Evolutionary conservation across 2,329 filamentous ascomycete species (phyloP).

Genomic region (Fusarium protoensiforme): DNA sequence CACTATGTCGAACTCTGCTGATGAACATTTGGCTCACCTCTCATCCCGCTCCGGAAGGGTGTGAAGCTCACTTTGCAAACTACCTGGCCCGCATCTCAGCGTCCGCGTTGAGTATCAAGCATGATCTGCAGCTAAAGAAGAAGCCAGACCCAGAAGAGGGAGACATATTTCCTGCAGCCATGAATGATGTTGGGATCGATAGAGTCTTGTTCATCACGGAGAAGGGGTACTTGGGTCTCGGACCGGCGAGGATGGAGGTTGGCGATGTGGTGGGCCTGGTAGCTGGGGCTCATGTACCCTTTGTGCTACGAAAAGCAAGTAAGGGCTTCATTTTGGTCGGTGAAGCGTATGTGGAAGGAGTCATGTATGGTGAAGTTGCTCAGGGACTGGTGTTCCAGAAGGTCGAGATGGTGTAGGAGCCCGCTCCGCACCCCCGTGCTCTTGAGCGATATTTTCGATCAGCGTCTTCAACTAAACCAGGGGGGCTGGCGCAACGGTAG

Average conservation of each 20-base stretch:
- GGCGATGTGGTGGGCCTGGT: neutral
- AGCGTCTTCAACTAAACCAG: neutral
- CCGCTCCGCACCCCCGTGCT: neutral
- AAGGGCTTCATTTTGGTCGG: neutral
- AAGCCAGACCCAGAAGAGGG: conserved; percentile 1
- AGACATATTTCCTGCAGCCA: conserved; percentile 9
- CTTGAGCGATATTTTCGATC: neutral
- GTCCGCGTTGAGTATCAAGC: neutral
- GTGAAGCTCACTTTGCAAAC: conserved; percentile 1
- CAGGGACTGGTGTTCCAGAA: neutral
- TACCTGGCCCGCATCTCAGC: conserved; percentile 1
- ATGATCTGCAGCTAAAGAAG: neutral
- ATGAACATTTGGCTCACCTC: conserved; percentile 13
- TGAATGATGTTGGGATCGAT: conserved; percentile 7
- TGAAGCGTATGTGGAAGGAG: neutral
- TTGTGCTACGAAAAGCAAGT: neutral
- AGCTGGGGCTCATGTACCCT: conserved; percentile 4
- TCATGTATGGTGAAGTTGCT: neutral
- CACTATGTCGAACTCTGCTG: neutral
- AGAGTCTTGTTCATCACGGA: neutral
- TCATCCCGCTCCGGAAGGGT: neutral
- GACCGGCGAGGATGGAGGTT: neutral
- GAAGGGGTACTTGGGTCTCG: neutral
- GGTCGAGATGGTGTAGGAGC: neutral
- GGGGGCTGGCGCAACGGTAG: neutral